These are phyloP conservation scores for Liquidambar formosana DNA, from an alignment of 164 flowering plant genomes.

Conservation along the genomic window DNA sequence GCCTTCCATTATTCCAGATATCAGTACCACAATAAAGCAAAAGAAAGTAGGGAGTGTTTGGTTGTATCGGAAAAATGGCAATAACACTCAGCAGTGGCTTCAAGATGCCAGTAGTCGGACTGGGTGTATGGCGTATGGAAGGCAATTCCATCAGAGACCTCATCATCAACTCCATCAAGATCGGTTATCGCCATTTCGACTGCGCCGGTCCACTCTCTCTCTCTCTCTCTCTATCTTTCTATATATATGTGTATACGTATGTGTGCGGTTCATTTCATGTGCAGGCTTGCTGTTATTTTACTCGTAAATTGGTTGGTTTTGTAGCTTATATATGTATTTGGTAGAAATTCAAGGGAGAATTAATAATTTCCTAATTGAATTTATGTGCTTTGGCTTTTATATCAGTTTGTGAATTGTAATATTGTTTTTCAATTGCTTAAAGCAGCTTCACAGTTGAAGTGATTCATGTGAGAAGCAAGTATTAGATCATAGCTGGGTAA, in stretches of 20 bases:
- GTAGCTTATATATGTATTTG: too few relatives aligned
- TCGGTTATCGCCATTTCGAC: conserved; percentile 95
- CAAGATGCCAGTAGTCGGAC: conserved; percentile 73
- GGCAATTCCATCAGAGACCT: conserved; percentile 57
- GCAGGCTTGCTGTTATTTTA: too few relatives aligned
- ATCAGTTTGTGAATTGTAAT: too few relatives aligned
- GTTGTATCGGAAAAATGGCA: conserved; percentile 41
- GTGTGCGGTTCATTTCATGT: too few relatives aligned
- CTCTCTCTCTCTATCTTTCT: not conserved
- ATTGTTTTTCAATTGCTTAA: too few relatives aligned
- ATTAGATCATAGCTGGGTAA: too few relatives aligned
- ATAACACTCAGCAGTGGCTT: conserved; percentile 71
- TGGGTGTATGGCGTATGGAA: conserved; percentile 93
- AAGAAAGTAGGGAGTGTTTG: too few relatives aligned
- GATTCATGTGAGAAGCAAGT: too few relatives aligned
- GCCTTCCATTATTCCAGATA: not conserved
- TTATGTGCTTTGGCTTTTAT: too few relatives aligned
- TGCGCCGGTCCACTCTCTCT: conserved; percentile 62
- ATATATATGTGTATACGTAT: not conserved
- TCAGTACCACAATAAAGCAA: not conserved
- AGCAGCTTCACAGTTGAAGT: too few relatives aligned
- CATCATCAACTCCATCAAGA: conserved; percentile 62
- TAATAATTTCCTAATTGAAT: too few relatives aligned
- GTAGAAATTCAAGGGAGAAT: too few relatives aligned
- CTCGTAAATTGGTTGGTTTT: not conserved